Evolutionary conservation across 805 yeast species (phyloP).

Genomic region (Barnettozyma siamensis): DNA sequence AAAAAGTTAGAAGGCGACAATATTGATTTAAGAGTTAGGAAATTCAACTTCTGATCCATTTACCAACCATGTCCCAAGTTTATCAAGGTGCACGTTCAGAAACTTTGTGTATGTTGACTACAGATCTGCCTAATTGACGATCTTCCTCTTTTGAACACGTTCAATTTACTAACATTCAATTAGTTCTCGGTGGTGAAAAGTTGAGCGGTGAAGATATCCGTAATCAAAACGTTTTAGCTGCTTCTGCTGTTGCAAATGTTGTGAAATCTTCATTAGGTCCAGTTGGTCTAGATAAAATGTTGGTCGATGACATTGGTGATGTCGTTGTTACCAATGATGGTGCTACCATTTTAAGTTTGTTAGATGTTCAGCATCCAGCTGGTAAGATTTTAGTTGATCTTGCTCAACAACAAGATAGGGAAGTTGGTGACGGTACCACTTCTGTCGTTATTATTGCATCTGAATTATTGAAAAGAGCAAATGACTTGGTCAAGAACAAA

Average conservation of each 20-base stretch:
- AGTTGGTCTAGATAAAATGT: conserved; percentile 96
- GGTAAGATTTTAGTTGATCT: conserved; percentile 94
- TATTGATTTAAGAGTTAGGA: neutral
- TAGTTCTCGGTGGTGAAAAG: conserved; percentile 90
- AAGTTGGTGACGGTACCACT: conserved; percentile 98
- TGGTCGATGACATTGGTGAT: conserved; percentile 98
- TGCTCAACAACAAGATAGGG: conserved; percentile 98
- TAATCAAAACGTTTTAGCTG: conserved; percentile 92
- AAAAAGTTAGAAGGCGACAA: conserved; percentile 5
- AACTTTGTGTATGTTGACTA: conserved; percentile 54
- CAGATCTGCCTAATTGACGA: neutral
- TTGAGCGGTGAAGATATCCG: conserved; percentile 94
- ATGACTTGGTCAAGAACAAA: conserved; percentile 86
- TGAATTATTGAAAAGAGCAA: conserved; percentile 86
- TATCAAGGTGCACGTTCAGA: conserved; percentile 83
- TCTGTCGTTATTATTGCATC: conserved; percentile 95
- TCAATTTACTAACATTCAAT: conserved; percentile 8
- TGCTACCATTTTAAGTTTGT: conserved; percentile 83
- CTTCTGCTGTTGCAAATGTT: conserved; percentile 97
- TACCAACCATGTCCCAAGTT: conserved; percentile 45
- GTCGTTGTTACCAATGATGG: conserved; percentile 99
- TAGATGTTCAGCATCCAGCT: conserved; percentile 98
- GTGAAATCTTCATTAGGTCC: conserved; percentile 97
- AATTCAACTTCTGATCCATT: neutral
- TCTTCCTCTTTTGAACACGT: neutral